phyloP scores from a whole-genome alignment of 352 stramenopile genomes.

The Pythium aristosporum region DNA sequence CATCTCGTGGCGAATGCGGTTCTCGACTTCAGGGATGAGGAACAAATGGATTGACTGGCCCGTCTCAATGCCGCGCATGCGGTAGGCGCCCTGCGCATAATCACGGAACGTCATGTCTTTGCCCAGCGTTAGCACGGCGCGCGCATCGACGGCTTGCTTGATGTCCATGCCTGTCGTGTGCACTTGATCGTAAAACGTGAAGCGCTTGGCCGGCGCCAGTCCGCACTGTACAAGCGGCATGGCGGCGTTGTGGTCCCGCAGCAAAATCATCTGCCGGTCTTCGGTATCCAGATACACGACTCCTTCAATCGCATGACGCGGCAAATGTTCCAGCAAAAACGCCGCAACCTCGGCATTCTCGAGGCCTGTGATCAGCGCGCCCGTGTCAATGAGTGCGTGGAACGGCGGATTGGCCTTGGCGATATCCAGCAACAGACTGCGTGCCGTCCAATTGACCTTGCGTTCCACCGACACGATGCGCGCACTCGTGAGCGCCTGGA shows the following conservation, averaged over 20 bases:
- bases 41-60: constrained; percentile 93
- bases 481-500: constrained; percentile 95
- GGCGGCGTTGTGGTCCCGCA: constrained; percentile 94
- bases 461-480: constrained; percentile 87
- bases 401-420: constrained; percentile 65
- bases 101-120: constrained; percentile 98
- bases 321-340: constrained; percentile 78
- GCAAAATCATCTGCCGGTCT: constrained; percentile 91
- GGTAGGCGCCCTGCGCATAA: constrained; percentile 90
- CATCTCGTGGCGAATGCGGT: constrained; percentile 82
- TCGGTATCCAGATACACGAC: constrained; percentile 90
- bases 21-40: constrained; percentile 92
- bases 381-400: constrained; percentile 91
- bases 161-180: constrained; percentile 94
- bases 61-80: constrained; percentile 90
- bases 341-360: constrained; percentile 88
- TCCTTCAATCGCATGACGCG: constrained; percentile 72
- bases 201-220: constrained; percentile 79
- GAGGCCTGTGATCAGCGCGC: constrained; percentile 89
- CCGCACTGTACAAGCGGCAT: constrained; percentile 92
- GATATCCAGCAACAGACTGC: constrained; percentile 78
- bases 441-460: constrained; percentile 81
- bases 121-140: constrained; percentile 88
- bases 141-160: constrained; percentile 87
- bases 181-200: constrained; percentile 94